phyloP scores from a whole-genome alignment of 2,329 filamentous ascomycete genomes.

The Xylaria sp. region DNA sequence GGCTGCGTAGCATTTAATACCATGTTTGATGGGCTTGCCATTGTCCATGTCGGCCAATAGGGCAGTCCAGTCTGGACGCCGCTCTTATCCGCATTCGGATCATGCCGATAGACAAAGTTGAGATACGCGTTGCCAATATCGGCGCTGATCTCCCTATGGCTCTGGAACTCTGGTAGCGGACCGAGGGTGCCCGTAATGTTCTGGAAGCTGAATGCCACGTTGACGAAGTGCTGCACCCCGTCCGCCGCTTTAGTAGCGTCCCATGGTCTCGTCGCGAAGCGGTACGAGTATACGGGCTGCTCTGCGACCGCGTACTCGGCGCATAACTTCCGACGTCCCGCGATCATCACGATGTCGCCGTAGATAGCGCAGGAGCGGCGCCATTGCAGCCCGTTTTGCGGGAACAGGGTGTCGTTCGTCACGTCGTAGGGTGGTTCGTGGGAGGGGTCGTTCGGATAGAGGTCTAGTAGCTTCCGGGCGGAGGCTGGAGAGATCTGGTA shows the following conservation, averaged over 20 bases:
- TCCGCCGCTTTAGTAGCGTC: constrained; percentile 52
- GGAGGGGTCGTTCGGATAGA: constrained; percentile 60
- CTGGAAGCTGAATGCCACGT: constrained; percentile 61
- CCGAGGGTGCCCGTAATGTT: constrained; percentile 59
- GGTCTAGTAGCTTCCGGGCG: constrained; percentile 53
- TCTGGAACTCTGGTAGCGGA: constrained; percentile 55
- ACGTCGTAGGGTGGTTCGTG: constrained; percentile 55
- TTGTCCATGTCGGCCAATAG: neutral
- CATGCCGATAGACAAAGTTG: constrained; percentile 55
- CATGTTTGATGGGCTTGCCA: neutral
- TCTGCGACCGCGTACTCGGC: neutral
- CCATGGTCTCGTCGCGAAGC: constrained; percentile 59
- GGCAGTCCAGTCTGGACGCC: neutral
- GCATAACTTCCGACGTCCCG: constrained; percentile 50
- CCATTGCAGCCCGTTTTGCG: constrained; percentile 53
- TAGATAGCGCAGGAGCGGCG: constrained; percentile 57
- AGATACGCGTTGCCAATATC: constrained; percentile 55
- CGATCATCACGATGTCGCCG: constrained; percentile 59
- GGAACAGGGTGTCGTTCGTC: constrained; percentile 48
- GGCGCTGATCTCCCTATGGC: constrained; percentile 49
- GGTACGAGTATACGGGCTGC: constrained; percentile 33
- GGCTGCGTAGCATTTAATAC: neutral
- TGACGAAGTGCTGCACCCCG: constrained; percentile 59
- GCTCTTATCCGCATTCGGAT: constrained; percentile 52
- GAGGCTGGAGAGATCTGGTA: constrained; percentile 55